These are phyloP conservation scores for Rugosomyces carneus DNA, from an alignment of 1,284 basidiomycete species.

Conservation along the genomic window DNA sequence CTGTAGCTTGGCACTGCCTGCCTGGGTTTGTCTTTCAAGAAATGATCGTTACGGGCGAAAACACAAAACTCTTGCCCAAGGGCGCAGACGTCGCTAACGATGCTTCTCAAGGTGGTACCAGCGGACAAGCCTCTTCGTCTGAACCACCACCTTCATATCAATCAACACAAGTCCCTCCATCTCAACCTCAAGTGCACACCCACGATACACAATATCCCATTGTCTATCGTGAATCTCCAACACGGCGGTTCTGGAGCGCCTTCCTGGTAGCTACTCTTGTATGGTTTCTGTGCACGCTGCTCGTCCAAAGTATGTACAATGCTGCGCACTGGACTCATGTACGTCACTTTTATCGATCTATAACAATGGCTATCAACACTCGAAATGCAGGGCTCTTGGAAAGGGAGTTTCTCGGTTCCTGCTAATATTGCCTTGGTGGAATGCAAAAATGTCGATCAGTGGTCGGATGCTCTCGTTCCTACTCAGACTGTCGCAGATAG, in stretches of 20 bases:
- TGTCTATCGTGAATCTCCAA: conserved; percentile 13
- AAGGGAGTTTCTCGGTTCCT: conserved; percentile 17
- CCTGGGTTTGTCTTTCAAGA: too few species aligned
- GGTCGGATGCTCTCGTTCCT: conserved; percentile 6
- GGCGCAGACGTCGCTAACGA: neutral
- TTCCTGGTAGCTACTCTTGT: conserved; percentile 16
- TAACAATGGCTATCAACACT: neutral
- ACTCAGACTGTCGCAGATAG: neutral
- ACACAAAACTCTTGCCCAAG: conserved; percentile 11
- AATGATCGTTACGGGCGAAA: conserved; percentile 13
- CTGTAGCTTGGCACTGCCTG: too few species aligned
- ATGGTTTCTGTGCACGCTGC: conserved; percentile 16
- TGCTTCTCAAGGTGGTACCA: conserved; percentile 3
- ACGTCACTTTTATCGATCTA: neutral
- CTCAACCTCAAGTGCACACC: too few species aligned
- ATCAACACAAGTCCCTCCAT: conserved; percentile 1
- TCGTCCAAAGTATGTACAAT: conserved; percentile 15
- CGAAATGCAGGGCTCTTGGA: conserved; percentile 10
- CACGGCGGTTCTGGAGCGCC: conserved; percentile 18
- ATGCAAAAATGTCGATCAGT: conserved; percentile 11
- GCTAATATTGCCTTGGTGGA: conserved; percentile 12
- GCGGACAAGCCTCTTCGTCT: conserved; percentile 1
- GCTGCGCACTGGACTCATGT: conserved; percentile 12
- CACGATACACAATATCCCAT: conserved; percentile 3
- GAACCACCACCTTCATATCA: conserved; percentile 14